Evolutionary conservation across 2,329 filamentous ascomycete genomes (phyloP).

Genomic region (Ustulina deusta): DNA sequence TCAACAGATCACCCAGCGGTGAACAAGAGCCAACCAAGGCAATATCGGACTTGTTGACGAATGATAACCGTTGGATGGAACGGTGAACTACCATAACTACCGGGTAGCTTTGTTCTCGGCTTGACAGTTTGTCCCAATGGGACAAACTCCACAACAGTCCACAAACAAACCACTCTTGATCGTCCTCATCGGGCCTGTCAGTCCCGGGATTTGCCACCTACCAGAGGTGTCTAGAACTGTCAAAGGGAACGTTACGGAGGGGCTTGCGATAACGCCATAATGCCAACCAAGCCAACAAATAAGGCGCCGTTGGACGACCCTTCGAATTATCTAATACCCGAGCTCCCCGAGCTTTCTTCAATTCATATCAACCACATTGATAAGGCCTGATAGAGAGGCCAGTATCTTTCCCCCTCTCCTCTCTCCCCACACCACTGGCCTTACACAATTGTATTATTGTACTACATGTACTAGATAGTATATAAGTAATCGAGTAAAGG

Average conservation of each 20-base stretch:
- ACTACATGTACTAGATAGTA: too few relatives aligned
- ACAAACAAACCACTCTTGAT: conserved; percentile 24
- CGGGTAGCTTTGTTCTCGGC: conserved; percentile 19
- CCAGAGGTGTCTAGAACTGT: conserved; percentile 9
- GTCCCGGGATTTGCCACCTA: conserved; percentile 31
- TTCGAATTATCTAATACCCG: conserved; percentile 23
- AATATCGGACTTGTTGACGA: conserved; percentile 18
- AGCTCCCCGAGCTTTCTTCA: conserved; percentile 26
- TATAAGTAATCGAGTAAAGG: conserved; percentile 7
- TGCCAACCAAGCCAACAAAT: conserved; percentile 8
- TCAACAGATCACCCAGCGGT: conserved; percentile 30
- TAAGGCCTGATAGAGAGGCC: conserved; percentile 5
- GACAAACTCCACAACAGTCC: conserved; percentile 15
- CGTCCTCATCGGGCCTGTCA: conserved; percentile 19
- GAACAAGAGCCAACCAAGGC: conserved; percentile 37
- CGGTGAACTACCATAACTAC: conserved; percentile 19
- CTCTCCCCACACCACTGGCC: not conserved
- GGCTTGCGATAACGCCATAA: conserved; percentile 30
- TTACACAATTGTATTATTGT: conserved; percentile 16
- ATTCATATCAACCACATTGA: conserved; percentile 19
- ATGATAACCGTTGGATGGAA: conserved; percentile 29
- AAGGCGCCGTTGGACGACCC: conserved; percentile 15
- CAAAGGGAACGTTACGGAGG: conserved; percentile 37
- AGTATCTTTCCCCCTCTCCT: not conserved
- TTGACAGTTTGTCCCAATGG: conserved; percentile 8